Percentiles rank a stretch among this genome's conserved stretches.
Evolutionary conservation across 306 rosid species (phyloP).

Genomic region (Gillenia trifoliata): DNA sequence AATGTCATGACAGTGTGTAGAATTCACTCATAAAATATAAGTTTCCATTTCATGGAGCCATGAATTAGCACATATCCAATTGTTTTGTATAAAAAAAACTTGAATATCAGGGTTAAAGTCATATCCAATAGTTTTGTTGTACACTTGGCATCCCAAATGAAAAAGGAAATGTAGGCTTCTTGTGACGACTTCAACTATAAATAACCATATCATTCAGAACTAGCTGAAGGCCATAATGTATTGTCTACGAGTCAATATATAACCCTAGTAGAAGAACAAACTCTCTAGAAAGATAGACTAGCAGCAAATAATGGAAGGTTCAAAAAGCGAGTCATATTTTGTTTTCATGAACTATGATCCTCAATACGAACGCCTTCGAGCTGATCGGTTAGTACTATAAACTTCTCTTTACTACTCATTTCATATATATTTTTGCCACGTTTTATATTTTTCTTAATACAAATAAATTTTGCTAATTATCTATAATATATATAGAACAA

Average conservation of each 20-base stretch:
- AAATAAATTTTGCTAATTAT: background rate
- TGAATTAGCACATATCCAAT: background rate
- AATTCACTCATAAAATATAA: too few species aligned
- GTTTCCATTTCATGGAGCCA: too few species aligned
- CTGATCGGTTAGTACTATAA: slow-evolving; percentile 49
- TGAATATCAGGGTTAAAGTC: too few species aligned
- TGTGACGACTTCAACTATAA: background rate
- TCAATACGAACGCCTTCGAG: slow-evolving; percentile 63
- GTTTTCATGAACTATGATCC: slow-evolving; percentile 93
- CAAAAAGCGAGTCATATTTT: slow-evolving; percentile 53
- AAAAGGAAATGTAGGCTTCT: background rate
- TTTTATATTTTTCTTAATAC: background rate
- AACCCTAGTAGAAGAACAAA: background rate
- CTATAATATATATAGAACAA: slow-evolving; percentile 23
- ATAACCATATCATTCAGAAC: background rate
- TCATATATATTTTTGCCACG: background rate
- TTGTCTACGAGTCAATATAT: background rate
- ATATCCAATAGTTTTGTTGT: too few species aligned
- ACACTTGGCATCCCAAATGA: background rate
- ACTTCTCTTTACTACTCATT: background rate
- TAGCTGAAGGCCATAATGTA: background rate
- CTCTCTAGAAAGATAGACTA: background rate
- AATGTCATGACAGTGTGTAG: too few species aligned
- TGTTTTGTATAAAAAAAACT: too few species aligned
- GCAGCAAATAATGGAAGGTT: slow-evolving; percentile 34